Conservation (phyloP, 768 basidiomycete genomes). For the Tulasnella calospora region DNA sequence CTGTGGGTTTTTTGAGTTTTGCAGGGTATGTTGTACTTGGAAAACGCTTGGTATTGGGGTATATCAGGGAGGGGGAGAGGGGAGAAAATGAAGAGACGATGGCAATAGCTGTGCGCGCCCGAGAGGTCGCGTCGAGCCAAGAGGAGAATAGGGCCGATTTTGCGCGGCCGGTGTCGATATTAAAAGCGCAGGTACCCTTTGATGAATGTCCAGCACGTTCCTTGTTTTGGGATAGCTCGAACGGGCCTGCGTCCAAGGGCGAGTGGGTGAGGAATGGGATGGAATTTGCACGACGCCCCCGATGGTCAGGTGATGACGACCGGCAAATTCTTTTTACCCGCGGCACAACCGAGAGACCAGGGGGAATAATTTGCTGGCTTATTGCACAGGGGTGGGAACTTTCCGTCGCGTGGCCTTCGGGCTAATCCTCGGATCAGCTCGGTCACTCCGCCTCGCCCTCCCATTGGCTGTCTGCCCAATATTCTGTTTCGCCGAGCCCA, state of each 20-base stretch:
- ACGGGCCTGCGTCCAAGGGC: conserved; percentile 6
- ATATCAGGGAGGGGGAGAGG: neutral
- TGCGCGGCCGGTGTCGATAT: neutral
- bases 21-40: neutral
- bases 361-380: neutral
- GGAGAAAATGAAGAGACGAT: neutral
- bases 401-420: neutral
- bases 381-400: neutral
- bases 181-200: neutral
- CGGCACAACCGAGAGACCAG: neutral
- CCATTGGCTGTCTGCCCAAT: neutral
- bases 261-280: neutral
- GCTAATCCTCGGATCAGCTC: neutral
- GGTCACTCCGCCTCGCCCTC: neutral
- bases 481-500: neutral
- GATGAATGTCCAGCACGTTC: neutral
- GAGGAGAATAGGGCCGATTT: neutral
- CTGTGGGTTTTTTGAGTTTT: neutral
- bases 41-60: neutral
- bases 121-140: neutral
- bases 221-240: neutral
- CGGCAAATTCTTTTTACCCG: neutral
- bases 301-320: conserved; percentile 3
- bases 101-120: neutral
- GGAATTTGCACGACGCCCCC: neutral